These are phyloP conservation scores for Talaromyces thailandensis DNA, from an alignment of 495 filamentous ascomycete species.

Conservation along the genomic window DNA sequence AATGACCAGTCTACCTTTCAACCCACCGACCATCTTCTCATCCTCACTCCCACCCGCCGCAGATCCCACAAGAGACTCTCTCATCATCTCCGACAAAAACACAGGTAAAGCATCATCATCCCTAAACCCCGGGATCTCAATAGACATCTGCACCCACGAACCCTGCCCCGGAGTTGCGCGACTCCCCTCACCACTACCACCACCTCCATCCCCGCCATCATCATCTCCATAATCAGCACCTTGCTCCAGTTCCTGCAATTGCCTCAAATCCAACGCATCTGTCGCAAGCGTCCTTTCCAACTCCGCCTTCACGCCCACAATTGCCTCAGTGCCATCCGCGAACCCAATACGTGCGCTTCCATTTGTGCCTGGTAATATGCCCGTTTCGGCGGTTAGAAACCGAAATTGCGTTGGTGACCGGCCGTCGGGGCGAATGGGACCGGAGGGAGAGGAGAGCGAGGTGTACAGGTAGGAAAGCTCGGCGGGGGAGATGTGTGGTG, in stretches of 20 bases:
- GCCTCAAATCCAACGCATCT: constrained; percentile 21
- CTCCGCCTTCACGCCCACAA: constrained; percentile 91
- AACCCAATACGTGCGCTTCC: constrained; percentile 90
- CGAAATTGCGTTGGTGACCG: constrained; percentile 82
- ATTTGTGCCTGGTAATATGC: constrained; percentile 80
- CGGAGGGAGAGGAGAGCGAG: constrained; percentile 61
- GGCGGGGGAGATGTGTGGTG: constrained; percentile 73
- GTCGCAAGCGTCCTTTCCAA: constrained; percentile 58
- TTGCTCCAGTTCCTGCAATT: constrained; percentile 19
- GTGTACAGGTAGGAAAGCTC: constrained; percentile 94
- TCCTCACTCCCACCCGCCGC: constrained; percentile 12
- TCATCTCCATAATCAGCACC: constrained; percentile 18
- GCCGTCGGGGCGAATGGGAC: constrained; percentile 85
- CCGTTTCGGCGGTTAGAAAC: constrained; percentile 77
- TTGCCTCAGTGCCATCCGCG: constrained; percentile 88
- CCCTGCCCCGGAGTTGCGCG: constrained; percentile 31
- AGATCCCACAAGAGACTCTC: constrained; percentile 71
- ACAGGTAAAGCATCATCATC: constrained; percentile 88
- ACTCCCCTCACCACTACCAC: constrained; percentile 10
- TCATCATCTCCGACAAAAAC: constrained; percentile 77
- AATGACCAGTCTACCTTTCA: constrained; percentile 68
- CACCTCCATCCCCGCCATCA: constrained; percentile 19
- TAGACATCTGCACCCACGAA: constrained; percentile 71
- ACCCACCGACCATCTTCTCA: constrained; percentile 43
- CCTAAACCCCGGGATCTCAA: constrained; percentile 77